Evolutionary conservation across 306 rosid genomes (phyloP).

Genomic region (Gynostemma pentaphyllum): DNA sequence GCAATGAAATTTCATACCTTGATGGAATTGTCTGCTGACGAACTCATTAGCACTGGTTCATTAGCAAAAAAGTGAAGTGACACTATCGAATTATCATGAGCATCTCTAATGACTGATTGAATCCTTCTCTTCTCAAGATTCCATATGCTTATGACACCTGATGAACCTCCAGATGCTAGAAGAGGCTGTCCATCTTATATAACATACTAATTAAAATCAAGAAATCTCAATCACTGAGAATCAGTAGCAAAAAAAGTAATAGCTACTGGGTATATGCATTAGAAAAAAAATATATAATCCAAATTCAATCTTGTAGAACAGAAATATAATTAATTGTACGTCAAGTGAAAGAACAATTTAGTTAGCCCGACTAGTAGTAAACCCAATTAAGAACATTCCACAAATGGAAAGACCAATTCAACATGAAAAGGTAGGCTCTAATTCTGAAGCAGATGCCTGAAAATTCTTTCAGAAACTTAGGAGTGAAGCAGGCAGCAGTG

Average conservation of each 20-base stretch:
- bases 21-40: slow-evolving; percentile 85
- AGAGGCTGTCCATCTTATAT: slow-evolving; percentile 83
- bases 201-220: slow-evolving; percentile 11
- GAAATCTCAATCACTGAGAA: slow-evolving; percentile 3
- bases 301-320: background rate
- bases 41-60: slow-evolving; percentile 89
- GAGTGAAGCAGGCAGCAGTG: background rate
- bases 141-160: slow-evolving; percentile 96
- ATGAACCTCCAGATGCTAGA: slow-evolving; percentile 96
- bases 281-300: background rate
- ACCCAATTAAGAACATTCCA: background rate
- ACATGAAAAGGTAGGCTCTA: background rate
- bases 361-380: background rate
- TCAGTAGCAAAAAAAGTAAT: background rate
- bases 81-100: slow-evolving; percentile 63
- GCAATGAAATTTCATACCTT: slow-evolving; percentile 39
- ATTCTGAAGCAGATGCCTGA: background rate
- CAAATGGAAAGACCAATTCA: background rate
- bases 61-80: slow-evolving; percentile 84
- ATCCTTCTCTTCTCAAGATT: slow-evolving; percentile 93
- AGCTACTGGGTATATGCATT: background rate
- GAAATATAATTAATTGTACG: background rate
- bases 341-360: background rate
- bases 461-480: background rate
- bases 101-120: slow-evolving; percentile 82